Evolutionary conservation across 371 early-diverging fungal species (phyloP).

Genomic region (Mucor piriformis): DNA sequence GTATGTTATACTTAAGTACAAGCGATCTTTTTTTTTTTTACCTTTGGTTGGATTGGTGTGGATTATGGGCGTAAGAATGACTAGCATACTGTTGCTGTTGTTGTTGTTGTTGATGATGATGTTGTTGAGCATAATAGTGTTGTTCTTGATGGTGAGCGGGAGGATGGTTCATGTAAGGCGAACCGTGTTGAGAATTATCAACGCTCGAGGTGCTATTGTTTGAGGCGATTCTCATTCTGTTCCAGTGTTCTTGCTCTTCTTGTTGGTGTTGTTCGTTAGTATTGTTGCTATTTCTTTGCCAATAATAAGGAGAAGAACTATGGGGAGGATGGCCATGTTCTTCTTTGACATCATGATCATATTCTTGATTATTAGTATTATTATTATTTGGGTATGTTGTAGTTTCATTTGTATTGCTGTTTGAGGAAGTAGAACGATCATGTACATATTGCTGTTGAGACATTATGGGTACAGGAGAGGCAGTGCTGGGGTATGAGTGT

Average conservation of each 20-base stretch:
- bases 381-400: constrained; percentile 2
- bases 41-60: not conserved
- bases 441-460: constrained; percentile 4
- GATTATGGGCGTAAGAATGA: constrained; percentile 15
- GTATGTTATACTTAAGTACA: not conserved
- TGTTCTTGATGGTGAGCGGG: constrained; percentile 11
- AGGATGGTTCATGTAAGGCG: constrained; percentile 26
- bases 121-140: constrained; percentile 15
- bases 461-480: constrained; percentile 7
- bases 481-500: constrained; percentile 1
- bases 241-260: constrained; percentile 16
- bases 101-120: constrained; percentile 9
- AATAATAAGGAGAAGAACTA: constrained; percentile 21
- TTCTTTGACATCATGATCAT: constrained; percentile 1
- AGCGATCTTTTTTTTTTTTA: no score
- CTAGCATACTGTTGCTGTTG: constrained; percentile 9
- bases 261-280: constrained; percentile 1
- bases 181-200: constrained; percentile 22
- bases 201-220: constrained; percentile 20
- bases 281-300: constrained; percentile 19
- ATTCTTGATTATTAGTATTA: not conserved
- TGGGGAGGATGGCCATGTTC: not conserved
- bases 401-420: not conserved
- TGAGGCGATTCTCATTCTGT: constrained; percentile 27
- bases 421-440: constrained; percentile 9